Base-by-base conservation (phyloP, 2,329 filamentous ascomycete genomes). In the Epichloe sylvatica region DNA sequence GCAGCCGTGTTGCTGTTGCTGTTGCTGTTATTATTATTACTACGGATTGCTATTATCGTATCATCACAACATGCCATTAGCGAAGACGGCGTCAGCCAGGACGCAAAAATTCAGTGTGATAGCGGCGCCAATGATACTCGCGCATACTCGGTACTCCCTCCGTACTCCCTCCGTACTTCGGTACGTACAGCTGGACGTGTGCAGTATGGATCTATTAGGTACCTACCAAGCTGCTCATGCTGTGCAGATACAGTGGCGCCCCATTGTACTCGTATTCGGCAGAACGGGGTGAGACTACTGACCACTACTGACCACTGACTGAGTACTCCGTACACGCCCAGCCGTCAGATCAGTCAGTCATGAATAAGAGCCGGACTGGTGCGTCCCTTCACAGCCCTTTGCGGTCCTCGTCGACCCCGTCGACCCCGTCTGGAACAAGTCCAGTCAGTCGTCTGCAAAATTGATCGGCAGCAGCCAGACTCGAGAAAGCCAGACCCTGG, bases 241-340 rank as follows among this genome's bases (percentile, higher is more conserved):
- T 30, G 25, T 11, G 25, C 25, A 30, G 8, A 30, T 30, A 30
- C 25, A 30, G 36, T 17, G n/a, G n/a, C 23, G 23, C 25, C 42
- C 30, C 39, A 19, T 44, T 36, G 47, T 38, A 44, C 40, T 49
- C 47, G 47, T 49, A 44, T 49, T 49, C 47, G 33, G 39, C 40
- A 37, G 23, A 13, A 25, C 5, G 40, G 47, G 46, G 47, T 49
- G 40, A 33, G 40, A 9, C 23, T 23, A 6, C 23, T 23, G 40
- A 9, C 17, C 17, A 19, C 17, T 19, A 19, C 21, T 23, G 40
- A 9, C 21, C 44, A 21, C 38, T 7, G 21, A 33, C 38, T 7
- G 33, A 37, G 17, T 19, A 19, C 17, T 19, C 17, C 17, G 11
- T 6, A 48, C 46, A 43, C 46, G 46, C 39, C 46, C 39, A 17